These are phyloP conservation scores for Melanomma pulvis-pyrius DNA, from an alignment of 495 filamentous ascomycete genomes.

Conservation along the genomic window DNA sequence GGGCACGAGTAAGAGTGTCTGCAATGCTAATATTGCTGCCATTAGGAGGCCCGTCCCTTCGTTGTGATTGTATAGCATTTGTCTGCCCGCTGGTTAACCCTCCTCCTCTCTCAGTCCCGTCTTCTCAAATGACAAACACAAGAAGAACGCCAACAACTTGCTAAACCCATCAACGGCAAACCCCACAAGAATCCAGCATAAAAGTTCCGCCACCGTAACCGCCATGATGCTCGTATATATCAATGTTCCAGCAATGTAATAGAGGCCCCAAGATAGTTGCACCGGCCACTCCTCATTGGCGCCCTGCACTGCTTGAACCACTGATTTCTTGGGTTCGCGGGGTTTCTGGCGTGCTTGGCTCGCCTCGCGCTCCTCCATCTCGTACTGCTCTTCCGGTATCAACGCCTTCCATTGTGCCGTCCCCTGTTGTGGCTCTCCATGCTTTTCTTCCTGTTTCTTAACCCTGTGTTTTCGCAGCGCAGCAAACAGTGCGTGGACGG, in stretches of 20 bases:
- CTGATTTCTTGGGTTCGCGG: background rate
- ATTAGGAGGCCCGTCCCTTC: no score
- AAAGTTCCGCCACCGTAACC: conserved; percentile 25
- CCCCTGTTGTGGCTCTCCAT: no score
- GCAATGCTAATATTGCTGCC: no score
- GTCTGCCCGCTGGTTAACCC: background rate
- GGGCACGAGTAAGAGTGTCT: no score
- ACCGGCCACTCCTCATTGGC: conserved; percentile 25
- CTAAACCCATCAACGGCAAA: conserved; percentile 21
- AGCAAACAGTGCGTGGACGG: conserved; percentile 15
- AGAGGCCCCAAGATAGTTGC: conserved; percentile 27
- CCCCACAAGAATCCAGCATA: conserved; percentile 24
- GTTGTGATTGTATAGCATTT: no score
- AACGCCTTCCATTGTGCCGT: no score
- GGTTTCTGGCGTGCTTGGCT: background rate
- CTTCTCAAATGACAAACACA: conserved; percentile 20
- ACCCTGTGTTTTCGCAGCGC: background rate
- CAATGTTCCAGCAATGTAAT: conserved; percentile 34
- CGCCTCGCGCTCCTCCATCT: background rate
- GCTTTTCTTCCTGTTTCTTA: background rate
- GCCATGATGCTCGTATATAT: conserved; percentile 32
- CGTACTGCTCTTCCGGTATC: background rate
- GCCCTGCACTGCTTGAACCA: conserved; percentile 25
- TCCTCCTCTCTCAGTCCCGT: background rate
- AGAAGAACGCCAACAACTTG: conserved; percentile 32